Evolutionary conservation across 768 basidiomycete genomes (phyloP).

Genomic region (Pulveroboletus frians): DNA sequence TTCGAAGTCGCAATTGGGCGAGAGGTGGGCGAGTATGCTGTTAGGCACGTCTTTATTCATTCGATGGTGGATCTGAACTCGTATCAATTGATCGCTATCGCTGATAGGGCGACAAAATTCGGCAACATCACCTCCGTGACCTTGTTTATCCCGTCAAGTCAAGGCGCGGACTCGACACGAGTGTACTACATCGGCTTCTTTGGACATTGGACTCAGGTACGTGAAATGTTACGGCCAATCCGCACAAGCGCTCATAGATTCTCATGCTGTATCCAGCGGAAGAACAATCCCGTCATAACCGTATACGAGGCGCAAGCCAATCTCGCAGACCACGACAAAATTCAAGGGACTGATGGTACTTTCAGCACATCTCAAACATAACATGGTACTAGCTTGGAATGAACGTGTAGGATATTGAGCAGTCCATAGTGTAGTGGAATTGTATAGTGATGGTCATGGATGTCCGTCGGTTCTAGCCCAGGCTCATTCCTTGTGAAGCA

Average conservation of each 20-base stretch:
- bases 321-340: conserved; percentile 81
- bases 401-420: conserved; percentile 1
- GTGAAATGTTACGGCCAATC: background rate
- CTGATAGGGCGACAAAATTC: conserved; percentile 75
- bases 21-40: conserved; percentile 79
- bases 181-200: conserved; percentile 85
- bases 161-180: conserved; percentile 70
- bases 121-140: conserved; percentile 77
- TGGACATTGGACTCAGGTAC: conserved; percentile 77
- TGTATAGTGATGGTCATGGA: background rate
- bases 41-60: conserved; percentile 52
- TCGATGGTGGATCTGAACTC: background rate
- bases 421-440: conserved; percentile 11
- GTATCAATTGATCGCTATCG: background rate
- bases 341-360: conserved; percentile 68
- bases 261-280: conserved; percentile 47
- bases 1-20: conserved; percentile 63
- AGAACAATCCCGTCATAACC: conserved; percentile 71
- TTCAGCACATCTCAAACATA: conserved; percentile 43
- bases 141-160: conserved; percentile 73
- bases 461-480: conserved; percentile 8
- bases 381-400: background rate
- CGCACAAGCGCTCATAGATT: background rate
- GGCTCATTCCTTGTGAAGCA: conserved; percentile 16
- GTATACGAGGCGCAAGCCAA: conserved; percentile 89